Percentiles rank a stretch among this genome's conserved stretches.
Conservation (phyloP, 176 grass and related monocot genomes). For the Carex littledalei region DNA sequence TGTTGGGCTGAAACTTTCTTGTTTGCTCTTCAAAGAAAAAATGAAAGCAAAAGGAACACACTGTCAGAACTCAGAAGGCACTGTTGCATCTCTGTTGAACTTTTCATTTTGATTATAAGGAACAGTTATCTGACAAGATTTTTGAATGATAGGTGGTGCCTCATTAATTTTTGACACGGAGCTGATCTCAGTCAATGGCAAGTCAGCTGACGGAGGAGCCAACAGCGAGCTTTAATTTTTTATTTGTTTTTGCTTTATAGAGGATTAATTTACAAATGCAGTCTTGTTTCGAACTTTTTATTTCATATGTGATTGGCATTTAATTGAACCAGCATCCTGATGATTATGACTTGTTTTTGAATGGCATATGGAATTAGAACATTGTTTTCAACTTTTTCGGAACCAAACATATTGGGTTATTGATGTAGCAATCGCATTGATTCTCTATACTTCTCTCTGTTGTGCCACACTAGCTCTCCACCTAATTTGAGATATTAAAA, state of each 20-base stretch:
- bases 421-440: neutral
- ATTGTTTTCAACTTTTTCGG: neutral
- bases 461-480: neutral
- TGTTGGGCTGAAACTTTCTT: neutral
- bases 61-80: neutral
- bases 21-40: neutral
- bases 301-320: neutral
- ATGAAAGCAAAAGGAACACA: neutral
- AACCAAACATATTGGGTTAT: neutral
- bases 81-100: neutral
- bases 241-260: neutral
- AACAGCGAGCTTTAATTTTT: constrained; percentile 49
- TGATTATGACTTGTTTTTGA: neutral
- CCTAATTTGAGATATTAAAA: neutral
- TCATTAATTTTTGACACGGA: constrained; percentile 85
- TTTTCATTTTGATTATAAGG: constrained; percentile 1
- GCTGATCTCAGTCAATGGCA: constrained; percentile 73
- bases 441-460: neutral
- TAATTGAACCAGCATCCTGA: neutral
- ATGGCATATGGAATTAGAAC: neutral
- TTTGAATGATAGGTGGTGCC: constrained; percentile 54
- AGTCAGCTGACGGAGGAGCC: constrained; percentile 21
- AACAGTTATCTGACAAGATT: neutral
- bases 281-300: neutral
- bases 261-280: neutral